Evolutionary conservation across 2,329 filamentous ascomycete species (phyloP).

Genomic region (Colletotrichum agaves): DNA sequence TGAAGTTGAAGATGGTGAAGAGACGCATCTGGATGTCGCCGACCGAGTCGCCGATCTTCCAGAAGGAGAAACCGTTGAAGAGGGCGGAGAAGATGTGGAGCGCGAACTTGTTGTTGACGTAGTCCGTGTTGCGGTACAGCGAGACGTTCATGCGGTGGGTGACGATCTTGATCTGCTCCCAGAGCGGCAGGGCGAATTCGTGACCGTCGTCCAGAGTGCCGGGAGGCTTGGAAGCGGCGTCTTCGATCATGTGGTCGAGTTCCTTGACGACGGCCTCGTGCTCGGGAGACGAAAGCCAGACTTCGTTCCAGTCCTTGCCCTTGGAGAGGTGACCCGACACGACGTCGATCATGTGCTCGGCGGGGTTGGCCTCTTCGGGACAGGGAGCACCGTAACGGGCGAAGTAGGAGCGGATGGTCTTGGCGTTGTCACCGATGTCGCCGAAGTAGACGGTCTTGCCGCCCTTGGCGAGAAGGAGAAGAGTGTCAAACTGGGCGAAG

Average conservation of each 20-base stretch:
- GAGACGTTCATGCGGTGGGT: conserved; percentile 70
- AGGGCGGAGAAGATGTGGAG: conserved; percentile 65
- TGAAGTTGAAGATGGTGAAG: conserved; percentile 72
- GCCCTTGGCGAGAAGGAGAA: conserved; percentile 72
- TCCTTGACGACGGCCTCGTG: conserved; percentile 66
- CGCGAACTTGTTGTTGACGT: conserved; percentile 71
- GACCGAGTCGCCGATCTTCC: conserved; percentile 64
- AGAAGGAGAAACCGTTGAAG: conserved; percentile 72
- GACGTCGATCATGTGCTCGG: conserved; percentile 79
- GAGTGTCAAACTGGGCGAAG: conserved; percentile 73
- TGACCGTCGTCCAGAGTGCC: conserved; percentile 62
- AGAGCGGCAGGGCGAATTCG: conserved; percentile 78
- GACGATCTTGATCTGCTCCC: conserved; percentile 71
- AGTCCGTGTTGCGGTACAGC: conserved; percentile 74
- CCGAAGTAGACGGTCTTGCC: conserved; percentile 76
- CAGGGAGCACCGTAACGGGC: conserved; percentile 72
- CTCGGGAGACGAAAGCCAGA: conserved; percentile 75
- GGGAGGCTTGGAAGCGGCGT: conserved; percentile 59
- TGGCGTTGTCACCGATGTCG: conserved; percentile 67
- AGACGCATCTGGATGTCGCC: conserved; percentile 64
- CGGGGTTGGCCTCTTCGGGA: conserved; percentile 72
- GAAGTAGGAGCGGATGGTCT: conserved; percentile 71
- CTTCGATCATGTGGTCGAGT: conserved; percentile 70
- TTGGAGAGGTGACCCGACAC: conserved; percentile 61
- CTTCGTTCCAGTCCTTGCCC: conserved; percentile 71